Conservation (phyloP, 2,329 filamentous ascomycete species). For the Botrytis fabae region DNA sequence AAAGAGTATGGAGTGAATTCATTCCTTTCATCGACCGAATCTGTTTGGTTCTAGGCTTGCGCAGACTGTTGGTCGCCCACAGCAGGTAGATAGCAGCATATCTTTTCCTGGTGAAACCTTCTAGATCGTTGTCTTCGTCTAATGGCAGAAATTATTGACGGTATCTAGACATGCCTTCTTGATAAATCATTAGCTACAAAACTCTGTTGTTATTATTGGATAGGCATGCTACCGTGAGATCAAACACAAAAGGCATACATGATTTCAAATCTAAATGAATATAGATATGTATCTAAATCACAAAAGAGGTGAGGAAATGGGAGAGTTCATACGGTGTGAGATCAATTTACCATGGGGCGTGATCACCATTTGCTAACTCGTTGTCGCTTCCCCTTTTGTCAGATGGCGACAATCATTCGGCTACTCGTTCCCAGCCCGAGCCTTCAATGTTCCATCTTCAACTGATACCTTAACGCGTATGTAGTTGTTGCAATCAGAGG, state of each 20-base stretch:
- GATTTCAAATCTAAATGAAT: neutral
- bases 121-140: neutral
- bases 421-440: neutral
- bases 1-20: neutral
- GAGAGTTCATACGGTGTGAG: neutral
- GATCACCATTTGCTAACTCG: neutral
- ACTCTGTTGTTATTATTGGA: neutral
- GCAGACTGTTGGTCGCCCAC: neutral
- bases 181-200: neutral
- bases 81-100: neutral
- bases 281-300: neutral
- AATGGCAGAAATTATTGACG: neutral
- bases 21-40: neutral
- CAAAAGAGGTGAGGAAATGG: too few relatives aligned
- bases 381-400: neutral
- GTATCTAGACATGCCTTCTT: neutral
- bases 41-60: neutral
- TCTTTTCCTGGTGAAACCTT: neutral
- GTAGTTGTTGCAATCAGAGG: neutral
- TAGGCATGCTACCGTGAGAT: neutral
- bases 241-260: neutral
- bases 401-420: neutral
- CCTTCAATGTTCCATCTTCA: neutral
- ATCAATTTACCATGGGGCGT: neutral
- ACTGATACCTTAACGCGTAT: neutral